Base-by-base conservation (phyloP, 768 basidiomycete genomes). In the Lentinus brumalis region DNA sequence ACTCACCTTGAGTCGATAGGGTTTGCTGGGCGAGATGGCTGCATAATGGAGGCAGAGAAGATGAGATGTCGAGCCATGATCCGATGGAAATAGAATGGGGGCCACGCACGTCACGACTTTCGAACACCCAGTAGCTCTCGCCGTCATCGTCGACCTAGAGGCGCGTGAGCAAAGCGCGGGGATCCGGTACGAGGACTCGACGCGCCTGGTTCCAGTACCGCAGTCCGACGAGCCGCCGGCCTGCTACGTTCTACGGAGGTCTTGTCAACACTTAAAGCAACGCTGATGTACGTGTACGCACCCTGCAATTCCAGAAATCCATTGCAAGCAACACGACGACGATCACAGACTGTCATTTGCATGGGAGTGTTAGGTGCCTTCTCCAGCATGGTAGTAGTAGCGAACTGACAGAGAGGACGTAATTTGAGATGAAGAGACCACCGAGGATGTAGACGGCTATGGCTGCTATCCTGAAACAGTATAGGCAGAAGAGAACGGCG, bases 261-360 rank as follows among this genome's bases (percentile, higher is more conserved):
- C n/a, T 40, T 40, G 58, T 58, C 53, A 56, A 40, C 11, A 42
- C 1, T 21, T 4, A 44, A 18, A 39, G 14, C 35, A 26, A 57
- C 4, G 42, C 35, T 49, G 26, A 45, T 35, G 16, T 16, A 4
- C 32, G 21, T 46, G 49, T n/a, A 74, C 85, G 61, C 69, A 94
- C 93, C 72, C 95, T 80, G 66, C 93, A 94, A 68, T 96, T 98
- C 97, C 96, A 99, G 74, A 99, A 99, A 76, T 99, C 97, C 85
- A 96, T 90, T 0, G 96, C 91, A 29, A 99, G 84, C 15, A 99
- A 79, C 1, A 98, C 88, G 21, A 98, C 97, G 0, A 98, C 96
- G 9, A 85, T 75, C 4, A 99, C 96, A 29, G 95, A 96, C 86
- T 88, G 68, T 26, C 58, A 31, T 64, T 26, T 32, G 49, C 38